These are phyloP conservation scores for Phytophthora podocarpi DNA, from an alignment of 352 stramenopile genomes.

Conservation along the genomic window DNA sequence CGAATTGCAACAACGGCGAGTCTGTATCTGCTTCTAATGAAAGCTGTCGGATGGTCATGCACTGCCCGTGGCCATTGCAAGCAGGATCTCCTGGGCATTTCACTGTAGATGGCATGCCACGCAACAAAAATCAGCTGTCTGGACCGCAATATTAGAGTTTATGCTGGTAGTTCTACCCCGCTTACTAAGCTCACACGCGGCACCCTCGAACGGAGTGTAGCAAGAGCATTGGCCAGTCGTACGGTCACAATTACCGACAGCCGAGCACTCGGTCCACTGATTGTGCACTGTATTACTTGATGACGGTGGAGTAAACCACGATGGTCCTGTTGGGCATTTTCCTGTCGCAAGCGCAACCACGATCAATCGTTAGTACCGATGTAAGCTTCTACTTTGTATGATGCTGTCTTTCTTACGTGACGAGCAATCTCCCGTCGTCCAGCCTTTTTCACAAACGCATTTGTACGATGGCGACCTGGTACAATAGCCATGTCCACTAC, in stretches of 20 bases:
- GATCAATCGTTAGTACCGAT: background rate
- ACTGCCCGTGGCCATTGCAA: slow-evolving; percentile 80
- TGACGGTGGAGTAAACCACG: slow-evolving; percentile 63
- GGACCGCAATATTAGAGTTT: too few species aligned
- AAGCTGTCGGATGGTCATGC: slow-evolving; percentile 73
- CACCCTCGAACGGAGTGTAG: slow-evolving; percentile 59
- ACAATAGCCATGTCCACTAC: slow-evolving; percentile 77
- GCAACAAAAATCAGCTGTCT: too few species aligned
- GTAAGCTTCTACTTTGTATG: background rate
- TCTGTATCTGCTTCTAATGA: slow-evolving; percentile 63
- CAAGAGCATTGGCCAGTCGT: slow-evolving; percentile 64
- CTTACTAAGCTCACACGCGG: slow-evolving; percentile 63
- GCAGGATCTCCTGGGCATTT: slow-evolving; percentile 56
- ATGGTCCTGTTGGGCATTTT: slow-evolving; percentile 59
- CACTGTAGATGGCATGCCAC: too few species aligned
- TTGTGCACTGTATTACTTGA: slow-evolving; percentile 55
- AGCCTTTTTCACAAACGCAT: slow-evolving; percentile 68
- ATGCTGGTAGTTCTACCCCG: background rate
- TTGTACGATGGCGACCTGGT: slow-evolving; percentile 54
- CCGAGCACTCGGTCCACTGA: slow-evolving; percentile 60
- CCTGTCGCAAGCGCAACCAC: slow-evolving; percentile 43
- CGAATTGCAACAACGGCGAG: slow-evolving; percentile 52
- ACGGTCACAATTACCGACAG: slow-evolving; percentile 62
- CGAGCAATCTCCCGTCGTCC: slow-evolving; percentile 69
- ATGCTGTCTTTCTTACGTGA: slow-evolving; percentile 35